phyloP scores from a whole-genome alignment of 2,329 filamentous ascomycete species.

The Hymenoscyphus repandus region DNA sequence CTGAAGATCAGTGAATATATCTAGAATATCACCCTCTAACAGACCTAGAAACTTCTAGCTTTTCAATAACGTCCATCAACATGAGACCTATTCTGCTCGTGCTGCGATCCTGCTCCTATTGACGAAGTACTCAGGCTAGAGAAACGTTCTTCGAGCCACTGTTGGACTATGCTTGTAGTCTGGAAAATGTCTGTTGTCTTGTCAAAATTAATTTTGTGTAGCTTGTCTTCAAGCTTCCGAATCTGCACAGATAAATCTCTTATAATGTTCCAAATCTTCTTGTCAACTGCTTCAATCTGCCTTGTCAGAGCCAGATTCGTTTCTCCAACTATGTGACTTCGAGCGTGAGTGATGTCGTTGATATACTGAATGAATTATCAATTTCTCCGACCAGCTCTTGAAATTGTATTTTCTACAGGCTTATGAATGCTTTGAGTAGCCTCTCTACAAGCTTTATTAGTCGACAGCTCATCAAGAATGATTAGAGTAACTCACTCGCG shows the following conservation, averaged over 20 bases:
- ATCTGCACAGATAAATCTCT: not conserved
- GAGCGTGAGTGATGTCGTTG: not conserved
- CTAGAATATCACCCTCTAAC: not conserved
- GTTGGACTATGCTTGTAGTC: not conserved
- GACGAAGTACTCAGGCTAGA: not conserved
- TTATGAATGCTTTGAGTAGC: constrained; percentile 1
- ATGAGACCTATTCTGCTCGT: too few species aligned
- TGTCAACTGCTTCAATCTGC: not conserved
- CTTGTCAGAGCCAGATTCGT: not conserved
- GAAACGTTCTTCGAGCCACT: not conserved
- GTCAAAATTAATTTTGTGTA: not conserved
- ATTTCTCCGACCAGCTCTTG: not conserved
- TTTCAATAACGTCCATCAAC: not conserved
- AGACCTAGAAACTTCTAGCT: too few species aligned
- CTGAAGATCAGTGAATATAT: not conserved
- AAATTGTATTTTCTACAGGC: not conserved
- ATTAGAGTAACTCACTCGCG: too few species aligned
- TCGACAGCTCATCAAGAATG: too few species aligned
- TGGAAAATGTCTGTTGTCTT: not conserved
- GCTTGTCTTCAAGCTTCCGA: not conserved
- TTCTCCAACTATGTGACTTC: not conserved
- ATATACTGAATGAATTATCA: not conserved
- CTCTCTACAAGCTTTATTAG: too few species aligned
- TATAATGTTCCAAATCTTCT: not conserved
- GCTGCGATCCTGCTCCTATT: too few species aligned